Conservation (phyloP, 2,329 filamentous ascomycete genomes). For the Aspergillus floridensis region DNA sequence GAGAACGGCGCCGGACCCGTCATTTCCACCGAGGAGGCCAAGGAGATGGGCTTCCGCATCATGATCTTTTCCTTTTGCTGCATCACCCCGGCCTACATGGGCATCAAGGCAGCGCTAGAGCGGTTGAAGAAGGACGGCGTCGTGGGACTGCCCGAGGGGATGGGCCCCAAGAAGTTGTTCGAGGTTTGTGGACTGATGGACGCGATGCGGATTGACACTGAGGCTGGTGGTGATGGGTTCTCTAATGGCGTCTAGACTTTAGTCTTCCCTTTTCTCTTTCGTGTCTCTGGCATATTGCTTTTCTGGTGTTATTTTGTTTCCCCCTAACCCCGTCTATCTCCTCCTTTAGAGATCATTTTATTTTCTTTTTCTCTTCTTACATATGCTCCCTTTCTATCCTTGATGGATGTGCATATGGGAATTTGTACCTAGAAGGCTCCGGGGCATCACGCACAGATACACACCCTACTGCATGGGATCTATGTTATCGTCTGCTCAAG, state of each 20-base stretch:
- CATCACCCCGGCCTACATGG: constrained; percentile 37
- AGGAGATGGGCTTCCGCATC: constrained; percentile 43
- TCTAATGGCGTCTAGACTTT: constrained; percentile 24
- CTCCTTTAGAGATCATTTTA: background rate
- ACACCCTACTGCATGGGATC: background rate
- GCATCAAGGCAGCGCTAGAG: constrained; percentile 34
- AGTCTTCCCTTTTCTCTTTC: background rate
- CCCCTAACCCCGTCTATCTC: background rate
- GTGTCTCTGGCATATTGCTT: background rate
- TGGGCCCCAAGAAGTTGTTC: constrained; percentile 38
- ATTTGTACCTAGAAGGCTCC: background rate
- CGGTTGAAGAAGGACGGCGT: constrained; percentile 37
- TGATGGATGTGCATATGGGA: background rate
- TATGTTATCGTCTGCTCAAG: background rate
- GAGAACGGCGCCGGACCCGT: constrained; percentile 41
- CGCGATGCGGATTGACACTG: constrained; percentile 38
- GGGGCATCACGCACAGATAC: background rate
- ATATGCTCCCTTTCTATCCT: background rate
- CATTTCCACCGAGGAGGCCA: constrained; percentile 38
- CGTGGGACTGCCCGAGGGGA: constrained; percentile 29
- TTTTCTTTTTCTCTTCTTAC: background rate
- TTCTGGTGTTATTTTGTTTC: background rate
- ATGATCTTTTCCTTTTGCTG: constrained; percentile 44
- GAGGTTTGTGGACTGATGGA: constrained; percentile 43
- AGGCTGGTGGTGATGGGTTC: constrained; percentile 37